Conservation (phyloP, 75 land plant species). For the Cryptomeria japonica region DNA sequence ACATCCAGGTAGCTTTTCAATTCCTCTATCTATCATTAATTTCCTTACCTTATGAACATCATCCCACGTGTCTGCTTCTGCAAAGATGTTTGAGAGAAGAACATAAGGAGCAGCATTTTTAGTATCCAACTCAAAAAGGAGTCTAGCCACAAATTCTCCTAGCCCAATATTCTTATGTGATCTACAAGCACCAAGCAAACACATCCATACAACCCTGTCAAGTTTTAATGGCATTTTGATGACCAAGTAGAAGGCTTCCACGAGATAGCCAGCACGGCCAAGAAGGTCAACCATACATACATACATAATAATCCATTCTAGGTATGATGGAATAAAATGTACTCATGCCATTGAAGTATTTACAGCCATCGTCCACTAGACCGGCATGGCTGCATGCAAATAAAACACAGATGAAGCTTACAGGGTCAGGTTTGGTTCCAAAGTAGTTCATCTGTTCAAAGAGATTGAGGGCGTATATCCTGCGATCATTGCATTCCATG, state of each 20-base stretch:
- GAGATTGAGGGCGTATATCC: constrained; percentile 11
- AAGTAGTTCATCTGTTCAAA: constrained; percentile 3
- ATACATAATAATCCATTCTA: constrained; percentile 7
- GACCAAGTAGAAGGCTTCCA: constrained; percentile 15
- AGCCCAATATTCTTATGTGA: constrained; percentile 11
- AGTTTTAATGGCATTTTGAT: constrained; percentile 19
- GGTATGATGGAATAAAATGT: not conserved
- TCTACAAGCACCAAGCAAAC: constrained; percentile 20
- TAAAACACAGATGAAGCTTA: constrained; percentile 2
- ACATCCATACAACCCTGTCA: constrained; percentile 13
- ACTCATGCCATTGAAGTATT: constrained; percentile 10
- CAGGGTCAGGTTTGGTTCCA: constrained; percentile 2
- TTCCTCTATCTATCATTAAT: constrained; percentile 3
- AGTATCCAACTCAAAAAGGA: constrained; percentile 12
- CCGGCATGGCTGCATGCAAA: constrained; percentile 21
- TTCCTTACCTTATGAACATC: constrained; percentile 13
- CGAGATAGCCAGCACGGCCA: constrained; percentile 20
- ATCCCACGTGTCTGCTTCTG: constrained; percentile 11
- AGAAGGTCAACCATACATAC: constrained; percentile 23
- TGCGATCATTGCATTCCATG: constrained; percentile 15
- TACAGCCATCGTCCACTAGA: constrained; percentile 9
- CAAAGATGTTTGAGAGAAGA: constrained; percentile 18
- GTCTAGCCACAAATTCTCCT: constrained; percentile 14
- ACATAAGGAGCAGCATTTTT: constrained; percentile 5
- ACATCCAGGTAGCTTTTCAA: constrained; percentile 17